Base-by-base conservation (phyloP, 169 alveolate species). In the Eimeria tenella region DNA sequence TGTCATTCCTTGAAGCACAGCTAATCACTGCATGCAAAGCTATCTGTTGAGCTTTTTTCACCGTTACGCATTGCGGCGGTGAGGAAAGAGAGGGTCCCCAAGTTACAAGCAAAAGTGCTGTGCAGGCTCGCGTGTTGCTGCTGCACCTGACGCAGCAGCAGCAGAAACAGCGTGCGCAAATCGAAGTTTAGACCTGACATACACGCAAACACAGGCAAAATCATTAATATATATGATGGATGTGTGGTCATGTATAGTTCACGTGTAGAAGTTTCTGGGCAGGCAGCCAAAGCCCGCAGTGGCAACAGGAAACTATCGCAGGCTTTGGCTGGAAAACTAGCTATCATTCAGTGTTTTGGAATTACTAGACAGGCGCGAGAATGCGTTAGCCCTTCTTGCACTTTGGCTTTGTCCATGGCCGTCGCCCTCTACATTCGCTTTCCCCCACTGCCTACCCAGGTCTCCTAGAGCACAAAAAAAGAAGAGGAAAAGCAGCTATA, bases 91-190 rank as follows among this genome's bases (percentile, higher is more conserved):
- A 83, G 60, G 25, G 91, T 83, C 11, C 25, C 68, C 4, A 83
- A 55, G 17, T 83, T 83, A 62, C 62, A 60, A 52, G 74, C 55
- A 75, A 89, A 87, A 4, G 88, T 58, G 55, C 56, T 63, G 42
- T 90, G 82, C 4, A 90, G 49, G 42, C 15, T 90, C 55, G 89
- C n/a, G 31, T 90, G 91, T 42, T 68, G 82, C 91, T 75, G 94
- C 74, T 90, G 94, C 11, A 90, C 55, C 82, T 90, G 92, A 50
- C 90, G 82, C 19, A 90, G 91, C 15, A 90, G 23, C 90, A 90
- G 52, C 81, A 90, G 74, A 60, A 90, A 81, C 19, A 90, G 42
- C 10, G 92, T 77, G 50, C 94, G 94, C 79, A 90, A 70, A 58
- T 90, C 94, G 25, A 90, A 50, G 6, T 73, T 25, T 49, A 83